A percentile compares a stretch with the other conserved stretches of the same genome.
These are phyloP conservation scores for Kalaharituber pfeilii DNA, from an alignment of 2,329 filamentous ascomycete species.

Conservation along the genomic window DNA sequence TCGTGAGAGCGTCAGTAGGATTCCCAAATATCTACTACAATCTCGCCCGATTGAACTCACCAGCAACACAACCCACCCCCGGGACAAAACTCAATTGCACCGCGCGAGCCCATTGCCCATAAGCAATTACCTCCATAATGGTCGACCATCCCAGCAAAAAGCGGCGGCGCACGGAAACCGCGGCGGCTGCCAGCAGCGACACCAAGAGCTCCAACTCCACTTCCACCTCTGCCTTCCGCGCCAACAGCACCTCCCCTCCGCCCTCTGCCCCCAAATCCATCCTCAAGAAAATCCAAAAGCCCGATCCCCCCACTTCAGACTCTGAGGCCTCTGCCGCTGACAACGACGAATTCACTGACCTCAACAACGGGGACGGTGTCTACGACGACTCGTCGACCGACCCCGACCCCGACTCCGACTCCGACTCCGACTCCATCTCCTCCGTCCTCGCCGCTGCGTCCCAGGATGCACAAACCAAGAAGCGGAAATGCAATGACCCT, in stretches of 20 bases:
- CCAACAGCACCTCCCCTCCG: too few species aligned
- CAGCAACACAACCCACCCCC: too few species aligned
- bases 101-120: too few species aligned
- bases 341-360: conserved; percentile 1
- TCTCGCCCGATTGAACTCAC: too few species aligned
- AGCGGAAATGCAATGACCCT: conserved; percentile 74
- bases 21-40: too few species aligned
- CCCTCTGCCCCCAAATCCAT: too few species aligned
- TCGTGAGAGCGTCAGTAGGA: too few species aligned
- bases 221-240: too few species aligned
- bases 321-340: too few species aligned
- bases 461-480: conserved; percentile 34
- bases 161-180: neutral
- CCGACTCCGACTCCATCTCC: conserved; percentile 27
- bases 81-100: too few species aligned
- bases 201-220: conserved; percentile 3
- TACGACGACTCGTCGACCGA: conserved; percentile 25
- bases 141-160: conserved; percentile 4
- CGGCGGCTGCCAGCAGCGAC: neutral
- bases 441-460: conserved; percentile 30
- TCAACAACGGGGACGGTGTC: conserved; percentile 15
- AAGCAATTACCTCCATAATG: conserved; percentile 11
- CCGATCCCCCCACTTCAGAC: too few species aligned
- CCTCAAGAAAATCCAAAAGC: too few species aligned
- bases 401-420: conserved; percentile 25